phyloP scores from a whole-genome alignment of 129 eudicot genomes.

The Arctium minus region DNA sequence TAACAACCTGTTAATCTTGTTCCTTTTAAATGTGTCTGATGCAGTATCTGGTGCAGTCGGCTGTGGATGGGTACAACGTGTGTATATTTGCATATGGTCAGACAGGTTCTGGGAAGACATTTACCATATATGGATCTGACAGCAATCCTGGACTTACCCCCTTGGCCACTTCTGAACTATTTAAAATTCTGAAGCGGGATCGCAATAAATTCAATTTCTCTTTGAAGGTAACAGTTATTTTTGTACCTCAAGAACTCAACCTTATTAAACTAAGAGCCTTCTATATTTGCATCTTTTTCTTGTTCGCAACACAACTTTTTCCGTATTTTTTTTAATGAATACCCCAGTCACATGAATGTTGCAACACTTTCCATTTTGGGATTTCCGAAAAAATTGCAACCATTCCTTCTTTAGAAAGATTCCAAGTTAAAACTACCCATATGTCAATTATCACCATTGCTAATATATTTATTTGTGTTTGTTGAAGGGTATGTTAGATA shows the following conservation, averaged over 20 bases:
- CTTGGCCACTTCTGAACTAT: constrained; percentile 85
- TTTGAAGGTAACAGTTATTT: constrained; percentile 60
- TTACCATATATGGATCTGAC: constrained; percentile 92
- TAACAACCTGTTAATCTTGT: background rate
- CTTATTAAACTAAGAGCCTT: background rate
- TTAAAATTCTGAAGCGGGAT: constrained; percentile 71
- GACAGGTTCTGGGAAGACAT: constrained; percentile 98
- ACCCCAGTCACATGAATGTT: background rate
- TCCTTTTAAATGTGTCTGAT: constrained; percentile 11
- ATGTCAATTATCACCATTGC: too few relatives aligned
- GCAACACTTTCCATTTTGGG: background rate
- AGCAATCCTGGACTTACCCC: constrained; percentile 96
- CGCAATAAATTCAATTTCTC: constrained; percentile 70
- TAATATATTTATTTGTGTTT: too few relatives aligned
- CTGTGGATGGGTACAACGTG: constrained; percentile 93
- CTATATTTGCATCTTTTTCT: background rate
- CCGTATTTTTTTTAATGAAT: background rate
- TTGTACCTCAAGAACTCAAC: too few relatives aligned
- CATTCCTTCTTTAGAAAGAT: background rate
- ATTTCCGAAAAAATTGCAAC: background rate
- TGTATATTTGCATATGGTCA: constrained; percentile 99
- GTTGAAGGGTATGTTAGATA: background rate
- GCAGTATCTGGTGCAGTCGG: constrained; percentile 99
- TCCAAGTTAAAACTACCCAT: background rate
- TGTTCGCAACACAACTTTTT: too few relatives aligned